These are phyloP conservation scores for Oryza brachyantha DNA, from an alignment of 176 grass and related monocot species.

Conservation along the genomic window DNA sequence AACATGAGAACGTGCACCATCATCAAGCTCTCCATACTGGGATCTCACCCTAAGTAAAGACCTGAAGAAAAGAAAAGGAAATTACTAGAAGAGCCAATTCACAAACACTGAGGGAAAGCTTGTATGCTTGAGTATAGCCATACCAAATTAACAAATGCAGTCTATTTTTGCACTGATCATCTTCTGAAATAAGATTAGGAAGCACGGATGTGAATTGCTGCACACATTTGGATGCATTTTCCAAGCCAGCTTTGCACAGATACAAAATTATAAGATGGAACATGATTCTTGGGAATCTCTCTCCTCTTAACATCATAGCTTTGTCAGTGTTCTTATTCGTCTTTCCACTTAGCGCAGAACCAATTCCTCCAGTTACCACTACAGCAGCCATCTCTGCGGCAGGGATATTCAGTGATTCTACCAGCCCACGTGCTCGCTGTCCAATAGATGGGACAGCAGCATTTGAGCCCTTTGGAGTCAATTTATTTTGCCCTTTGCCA, in stretches of 20 bases:
- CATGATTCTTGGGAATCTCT: constrained; percentile 83
- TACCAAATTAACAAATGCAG: constrained; percentile 95
- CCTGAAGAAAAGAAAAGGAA: constrained; percentile 54
- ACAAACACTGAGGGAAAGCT: neutral
- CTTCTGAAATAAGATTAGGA: constrained; percentile 75
- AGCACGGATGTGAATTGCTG: constrained; percentile 87
- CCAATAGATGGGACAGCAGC: constrained; percentile 64
- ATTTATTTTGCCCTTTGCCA: constrained; percentile 70
- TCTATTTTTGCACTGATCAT: constrained; percentile 83
- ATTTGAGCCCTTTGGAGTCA: constrained; percentile 53
- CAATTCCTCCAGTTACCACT: constrained; percentile 91
- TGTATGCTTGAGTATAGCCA: neutral
- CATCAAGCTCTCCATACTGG: constrained; percentile 71
- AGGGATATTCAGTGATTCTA: constrained; percentile 96
- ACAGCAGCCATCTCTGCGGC: constrained; percentile 98
- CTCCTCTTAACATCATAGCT: constrained; percentile 90
- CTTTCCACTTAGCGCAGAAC: constrained; percentile 71
- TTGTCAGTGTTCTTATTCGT: constrained; percentile 76
- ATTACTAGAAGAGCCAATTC: constrained; percentile 24
- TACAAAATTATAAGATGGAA: constrained; percentile 88
- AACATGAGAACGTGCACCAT: constrained; percentile 83
- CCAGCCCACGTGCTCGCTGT: constrained; percentile 91
- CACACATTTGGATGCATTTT: constrained; percentile 69
- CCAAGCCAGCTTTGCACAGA: constrained; percentile 90
- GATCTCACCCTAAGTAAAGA: constrained; percentile 78